phyloP scores from a whole-genome alignment of 495 filamentous ascomycete genomes.

The Recurvomyces mirabilis region DNA sequence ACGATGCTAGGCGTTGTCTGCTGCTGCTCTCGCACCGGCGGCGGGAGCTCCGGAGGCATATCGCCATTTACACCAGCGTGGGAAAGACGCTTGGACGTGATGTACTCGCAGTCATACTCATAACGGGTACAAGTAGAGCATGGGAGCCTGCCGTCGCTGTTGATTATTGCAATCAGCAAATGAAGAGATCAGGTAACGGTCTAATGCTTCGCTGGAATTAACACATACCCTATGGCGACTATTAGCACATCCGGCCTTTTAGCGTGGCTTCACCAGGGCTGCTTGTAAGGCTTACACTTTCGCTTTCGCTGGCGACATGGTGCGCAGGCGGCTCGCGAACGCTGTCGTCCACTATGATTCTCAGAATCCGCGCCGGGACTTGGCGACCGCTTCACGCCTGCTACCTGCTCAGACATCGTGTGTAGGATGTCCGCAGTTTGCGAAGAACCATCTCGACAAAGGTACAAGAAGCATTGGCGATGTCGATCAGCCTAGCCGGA shows the following conservation, averaged over 20 bases:
- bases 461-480: no score
- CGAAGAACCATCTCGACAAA: no score
- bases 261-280: background rate
- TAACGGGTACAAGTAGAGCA: conserved; percentile 38
- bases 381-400: conserved; percentile 3
- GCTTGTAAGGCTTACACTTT: background rate
- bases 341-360: conserved; percentile 20
- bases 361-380: background rate
- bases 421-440: no score
- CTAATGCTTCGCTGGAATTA: background rate
- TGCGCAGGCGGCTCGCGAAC: conserved; percentile 34
- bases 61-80: conserved; percentile 12
- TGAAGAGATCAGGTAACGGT: background rate
- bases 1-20: conserved; percentile 7
- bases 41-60: conserved; percentile 11
- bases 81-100: conserved; percentile 13
- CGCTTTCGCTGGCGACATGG: conserved; percentile 40
- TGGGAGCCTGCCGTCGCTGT: conserved; percentile 37
- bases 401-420: no score
- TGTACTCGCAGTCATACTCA: conserved; percentile 39
- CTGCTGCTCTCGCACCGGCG: background rate
- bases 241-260: background rate
- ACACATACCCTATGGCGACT: background rate
- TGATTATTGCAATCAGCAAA: conserved; percentile 13
- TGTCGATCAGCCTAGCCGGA: no score